phyloP scores from a whole-genome alignment of 2,329 filamentous ascomycete genomes.

The Exophiala xenobiotica region DNA sequence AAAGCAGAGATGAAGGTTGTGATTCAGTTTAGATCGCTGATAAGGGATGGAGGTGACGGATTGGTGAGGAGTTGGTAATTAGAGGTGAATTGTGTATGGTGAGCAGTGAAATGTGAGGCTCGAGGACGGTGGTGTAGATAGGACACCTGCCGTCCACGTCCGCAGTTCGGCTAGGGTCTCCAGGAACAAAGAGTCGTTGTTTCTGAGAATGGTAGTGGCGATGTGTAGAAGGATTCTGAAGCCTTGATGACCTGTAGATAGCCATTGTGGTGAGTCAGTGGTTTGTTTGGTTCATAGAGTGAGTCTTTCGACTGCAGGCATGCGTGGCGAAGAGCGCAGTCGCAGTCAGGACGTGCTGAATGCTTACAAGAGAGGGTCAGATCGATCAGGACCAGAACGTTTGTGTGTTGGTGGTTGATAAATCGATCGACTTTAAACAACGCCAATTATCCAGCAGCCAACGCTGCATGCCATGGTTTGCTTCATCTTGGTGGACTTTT shows the following conservation, averaged over 20 bases:
- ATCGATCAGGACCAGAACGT: neutral
- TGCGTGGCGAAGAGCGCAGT: constrained; percentile 13
- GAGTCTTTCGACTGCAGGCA: constrained; percentile 9
- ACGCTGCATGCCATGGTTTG: constrained; percentile 20
- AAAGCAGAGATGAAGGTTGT: neutral
- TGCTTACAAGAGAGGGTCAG: constrained; percentile 10
- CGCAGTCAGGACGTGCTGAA: neutral
- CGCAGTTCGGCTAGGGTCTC: constrained; percentile 7
- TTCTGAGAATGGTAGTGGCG: constrained; percentile 4
- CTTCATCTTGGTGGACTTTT: constrained; percentile 21
- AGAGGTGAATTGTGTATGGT: neutral
- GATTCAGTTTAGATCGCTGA: neutral
- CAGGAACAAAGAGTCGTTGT: neutral
- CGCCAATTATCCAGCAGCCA: constrained; percentile 17
- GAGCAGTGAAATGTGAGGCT: constrained; percentile 12
- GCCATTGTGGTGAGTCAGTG: constrained; percentile 25
- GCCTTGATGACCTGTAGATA: constrained; percentile 25
- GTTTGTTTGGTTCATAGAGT: constrained; percentile 13
- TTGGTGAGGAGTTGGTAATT: too few species aligned
- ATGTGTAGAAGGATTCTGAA: constrained; percentile 7
- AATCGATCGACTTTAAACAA: constrained; percentile 8
- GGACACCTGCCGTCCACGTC: constrained; percentile 3
- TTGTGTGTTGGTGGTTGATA: constrained; percentile 3
- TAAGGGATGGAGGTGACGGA: neutral
- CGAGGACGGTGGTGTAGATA: neutral